Percentiles rank a stretch among this genome's conserved stretches.
Evolutionary conservation across 2,329 filamentous ascomycete species (phyloP).

Genomic region (Coniochaeta sp.): DNA sequence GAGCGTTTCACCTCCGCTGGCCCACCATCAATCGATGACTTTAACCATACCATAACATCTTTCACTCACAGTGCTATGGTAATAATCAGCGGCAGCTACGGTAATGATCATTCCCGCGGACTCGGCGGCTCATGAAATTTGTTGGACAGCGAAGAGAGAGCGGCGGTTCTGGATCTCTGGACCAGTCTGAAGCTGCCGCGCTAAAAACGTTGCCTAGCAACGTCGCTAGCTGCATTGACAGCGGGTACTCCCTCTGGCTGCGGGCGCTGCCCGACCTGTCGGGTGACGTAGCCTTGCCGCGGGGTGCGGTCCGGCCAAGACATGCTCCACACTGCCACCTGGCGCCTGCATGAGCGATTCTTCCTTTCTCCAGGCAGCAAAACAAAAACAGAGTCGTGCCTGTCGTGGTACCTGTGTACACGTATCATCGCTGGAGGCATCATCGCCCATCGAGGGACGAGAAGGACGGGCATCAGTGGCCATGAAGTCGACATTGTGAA

Average conservation of each 20-base stretch:
- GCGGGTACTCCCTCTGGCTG: slow-evolving; percentile 1
- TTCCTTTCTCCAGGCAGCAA: too few relatives aligned
- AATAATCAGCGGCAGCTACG: too few relatives aligned
- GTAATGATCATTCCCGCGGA: not conserved
- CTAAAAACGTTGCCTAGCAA: slow-evolving; percentile 2
- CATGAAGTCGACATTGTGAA: not conserved
- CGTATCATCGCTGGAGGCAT: not conserved
- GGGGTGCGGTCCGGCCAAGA: not conserved
- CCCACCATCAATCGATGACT: not conserved
- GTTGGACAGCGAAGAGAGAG: too few relatives aligned
- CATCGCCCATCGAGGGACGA: not conserved
- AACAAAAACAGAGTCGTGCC: too few relatives aligned
- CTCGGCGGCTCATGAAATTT: not conserved
- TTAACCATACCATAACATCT: too few relatives aligned
- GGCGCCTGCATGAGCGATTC: not conserved
- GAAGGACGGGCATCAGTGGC: too few relatives aligned
- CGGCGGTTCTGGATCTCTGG: too few relatives aligned
- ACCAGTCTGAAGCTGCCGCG: not conserved
- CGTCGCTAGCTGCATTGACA: not conserved
- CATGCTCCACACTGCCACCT: not conserved
- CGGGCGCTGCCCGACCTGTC: not conserved
- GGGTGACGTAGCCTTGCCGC: slow-evolving; percentile 3
- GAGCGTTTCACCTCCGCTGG: not conserved
- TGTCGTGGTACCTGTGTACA: not conserved
- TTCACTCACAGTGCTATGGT: too few relatives aligned